phyloP scores from a whole-genome alignment of 805 yeast species.

The Sugiyamaella marilandica region DNA sequence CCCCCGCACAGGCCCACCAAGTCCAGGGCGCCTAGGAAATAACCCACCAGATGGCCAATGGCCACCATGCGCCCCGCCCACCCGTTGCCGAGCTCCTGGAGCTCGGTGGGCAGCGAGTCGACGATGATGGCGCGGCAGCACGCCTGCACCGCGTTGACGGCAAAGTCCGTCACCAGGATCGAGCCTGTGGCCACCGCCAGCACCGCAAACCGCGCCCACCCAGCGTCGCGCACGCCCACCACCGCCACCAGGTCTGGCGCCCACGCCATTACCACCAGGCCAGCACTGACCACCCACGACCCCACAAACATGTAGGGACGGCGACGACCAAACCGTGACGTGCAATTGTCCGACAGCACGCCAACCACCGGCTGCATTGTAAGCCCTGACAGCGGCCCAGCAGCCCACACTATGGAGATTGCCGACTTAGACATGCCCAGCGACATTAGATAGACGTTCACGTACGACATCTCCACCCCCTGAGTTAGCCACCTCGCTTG shows the following conservation, averaged over 20 bases:
- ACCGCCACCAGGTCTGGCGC: conserved; percentile 36
- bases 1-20: conserved; percentile 37
- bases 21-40: conserved; percentile 48
- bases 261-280: conserved; percentile 43
- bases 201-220: conserved; percentile 29
- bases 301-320: conserved; percentile 57
- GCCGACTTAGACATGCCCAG: conserved; percentile 53
- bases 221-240: not conserved
- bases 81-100: conserved; percentile 58
- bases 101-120: conserved; percentile 52
- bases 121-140: conserved; percentile 61
- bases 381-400: conserved; percentile 63
- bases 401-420: conserved; percentile 61
- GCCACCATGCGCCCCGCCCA: conserved; percentile 69
- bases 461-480: conserved; percentile 60
- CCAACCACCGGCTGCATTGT: conserved; percentile 64
- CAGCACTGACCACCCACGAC: conserved; percentile 42
- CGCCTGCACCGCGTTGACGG: conserved; percentile 59
- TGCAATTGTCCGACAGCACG: conserved; percentile 45
- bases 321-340: conserved; percentile 43
- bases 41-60: conserved; percentile 54
- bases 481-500: not conserved
- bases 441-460: conserved; percentile 54
- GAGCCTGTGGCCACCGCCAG: conserved; percentile 47
- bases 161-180: conserved; percentile 51